A percentile compares a stretch with the other conserved stretches of the same genome.
These are phyloP conservation scores for Euphorbia schlechtendalii DNA, from an alignment of 441 rosid genomes.

Conservation along the genomic window DNA sequence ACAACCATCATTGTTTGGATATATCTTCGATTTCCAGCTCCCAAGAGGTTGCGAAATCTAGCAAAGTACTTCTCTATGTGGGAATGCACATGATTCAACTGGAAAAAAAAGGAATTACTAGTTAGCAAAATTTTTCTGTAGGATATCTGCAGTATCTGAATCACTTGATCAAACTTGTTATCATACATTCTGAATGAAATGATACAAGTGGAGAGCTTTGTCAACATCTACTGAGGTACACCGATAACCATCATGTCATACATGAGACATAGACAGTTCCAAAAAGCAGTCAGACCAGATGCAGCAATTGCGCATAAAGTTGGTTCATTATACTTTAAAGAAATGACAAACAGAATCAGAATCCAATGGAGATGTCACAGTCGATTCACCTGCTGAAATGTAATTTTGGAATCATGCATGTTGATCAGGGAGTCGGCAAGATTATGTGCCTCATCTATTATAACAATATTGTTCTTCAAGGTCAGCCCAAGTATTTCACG, in stretches of 20 bases:
- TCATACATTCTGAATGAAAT: neutral
- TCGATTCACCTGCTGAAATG: conserved; percentile 55
- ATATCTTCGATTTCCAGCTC: conserved; percentile 89
- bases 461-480: conserved; percentile 71
- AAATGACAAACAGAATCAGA: conserved; percentile 6
- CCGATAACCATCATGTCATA: neutral
- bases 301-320: neutral
- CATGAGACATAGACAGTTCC: neutral
- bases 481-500: conserved; percentile 82
- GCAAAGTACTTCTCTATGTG: conserved; percentile 64
- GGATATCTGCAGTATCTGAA: neutral
- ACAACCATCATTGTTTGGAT: conserved; percentile 83
- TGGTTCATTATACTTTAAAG: conserved; percentile 11
- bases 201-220: neutral
- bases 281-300: conserved; percentile 2
- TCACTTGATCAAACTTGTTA: neutral
- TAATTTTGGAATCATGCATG: conserved; percentile 82
- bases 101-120: conserved; percentile 11
- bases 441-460: conserved; percentile 98
- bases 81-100: conserved; percentile 73
- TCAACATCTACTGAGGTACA: neutral
- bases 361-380: conserved; percentile 9
- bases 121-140: conserved; percentile 4
- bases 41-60: conserved; percentile 63
- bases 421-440: conserved; percentile 89